Evolutionary conservation across 345 rosid species (phyloP).

Genomic region (Raphanus raphanistrum): DNA sequence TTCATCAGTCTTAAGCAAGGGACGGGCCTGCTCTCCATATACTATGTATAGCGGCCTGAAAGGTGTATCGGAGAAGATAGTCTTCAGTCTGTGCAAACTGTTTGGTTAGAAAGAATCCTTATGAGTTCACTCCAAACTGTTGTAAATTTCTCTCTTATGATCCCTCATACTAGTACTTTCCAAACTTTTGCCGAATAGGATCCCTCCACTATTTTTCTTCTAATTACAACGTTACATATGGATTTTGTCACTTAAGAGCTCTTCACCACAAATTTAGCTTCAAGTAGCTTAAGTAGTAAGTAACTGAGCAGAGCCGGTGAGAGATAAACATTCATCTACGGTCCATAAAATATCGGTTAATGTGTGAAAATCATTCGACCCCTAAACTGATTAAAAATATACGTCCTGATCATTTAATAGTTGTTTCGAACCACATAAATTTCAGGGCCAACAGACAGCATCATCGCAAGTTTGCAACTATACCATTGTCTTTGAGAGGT

Average conservation of each 20-base stretch:
- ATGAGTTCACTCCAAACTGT: no score
- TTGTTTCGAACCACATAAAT: background rate
- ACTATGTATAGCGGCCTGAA: no score
- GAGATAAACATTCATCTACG: background rate
- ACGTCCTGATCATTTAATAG: background rate
- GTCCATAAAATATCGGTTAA: background rate
- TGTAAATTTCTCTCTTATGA: no score
- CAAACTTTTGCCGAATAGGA: no score
- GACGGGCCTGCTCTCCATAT: no score
- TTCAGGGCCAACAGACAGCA: background rate
- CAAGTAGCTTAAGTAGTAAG: background rate
- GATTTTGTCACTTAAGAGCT: background rate
- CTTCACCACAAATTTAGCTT: background rate
- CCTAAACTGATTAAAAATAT: background rate
- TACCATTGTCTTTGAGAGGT: background rate
- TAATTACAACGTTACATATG: background rate
- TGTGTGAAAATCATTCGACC: background rate
- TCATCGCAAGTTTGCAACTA: conserved; percentile 6
- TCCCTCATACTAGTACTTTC: no score
- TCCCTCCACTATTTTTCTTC: background rate
- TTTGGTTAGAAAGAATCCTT: no score
- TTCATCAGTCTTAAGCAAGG: no score
- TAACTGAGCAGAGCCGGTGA: background rate
- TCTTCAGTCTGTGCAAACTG: no score
- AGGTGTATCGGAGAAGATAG: no score